These are phyloP conservation scores for Colletotrichum cuscutae DNA, from an alignment of 2,329 filamentous ascomycete species.

Conservation along the genomic window DNA sequence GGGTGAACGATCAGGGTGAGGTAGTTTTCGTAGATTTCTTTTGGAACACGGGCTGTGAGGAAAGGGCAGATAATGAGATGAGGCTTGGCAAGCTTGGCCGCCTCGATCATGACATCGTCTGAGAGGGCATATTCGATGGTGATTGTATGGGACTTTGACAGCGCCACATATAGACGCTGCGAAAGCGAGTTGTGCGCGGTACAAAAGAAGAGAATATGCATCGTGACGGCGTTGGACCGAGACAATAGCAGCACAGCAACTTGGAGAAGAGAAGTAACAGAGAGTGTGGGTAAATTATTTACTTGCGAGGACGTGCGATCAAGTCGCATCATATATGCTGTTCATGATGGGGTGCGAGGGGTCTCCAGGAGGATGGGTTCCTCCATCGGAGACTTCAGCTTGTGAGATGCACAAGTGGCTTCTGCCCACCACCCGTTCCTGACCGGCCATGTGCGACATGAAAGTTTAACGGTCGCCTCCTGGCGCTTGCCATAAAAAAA, in stretches of 20 bases:
- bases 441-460: conserved; percentile 18
- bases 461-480: conserved; percentile 21
- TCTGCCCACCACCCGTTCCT: not conserved
- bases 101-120: conserved; percentile 47
- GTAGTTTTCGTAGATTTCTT: conserved; percentile 47
- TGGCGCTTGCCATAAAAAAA: conserved; percentile 6
- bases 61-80: conserved; percentile 55
- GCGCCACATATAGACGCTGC: conserved; percentile 49
- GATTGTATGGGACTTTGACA: conserved; percentile 48
- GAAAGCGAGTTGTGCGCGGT: conserved; percentile 57
- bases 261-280: not conserved
- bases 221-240: conserved; percentile 29
- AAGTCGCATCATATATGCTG: conserved; percentile 24
- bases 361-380: conserved; percentile 4
- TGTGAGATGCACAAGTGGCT: conserved; percentile 14
- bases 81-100: conserved; percentile 47
- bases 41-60: conserved; percentile 49
- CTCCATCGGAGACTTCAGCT: conserved; percentile 21
- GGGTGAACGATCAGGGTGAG: conserved; percentile 54
- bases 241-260: not conserved
- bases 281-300: not conserved
- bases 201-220: conserved; percentile 55
- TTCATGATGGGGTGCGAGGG: not conserved
- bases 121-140: conserved; percentile 52
- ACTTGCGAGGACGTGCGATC: not conserved